Conservation (phyloP, 352 stramenopile species). For the Pythium diclinum region DNA sequence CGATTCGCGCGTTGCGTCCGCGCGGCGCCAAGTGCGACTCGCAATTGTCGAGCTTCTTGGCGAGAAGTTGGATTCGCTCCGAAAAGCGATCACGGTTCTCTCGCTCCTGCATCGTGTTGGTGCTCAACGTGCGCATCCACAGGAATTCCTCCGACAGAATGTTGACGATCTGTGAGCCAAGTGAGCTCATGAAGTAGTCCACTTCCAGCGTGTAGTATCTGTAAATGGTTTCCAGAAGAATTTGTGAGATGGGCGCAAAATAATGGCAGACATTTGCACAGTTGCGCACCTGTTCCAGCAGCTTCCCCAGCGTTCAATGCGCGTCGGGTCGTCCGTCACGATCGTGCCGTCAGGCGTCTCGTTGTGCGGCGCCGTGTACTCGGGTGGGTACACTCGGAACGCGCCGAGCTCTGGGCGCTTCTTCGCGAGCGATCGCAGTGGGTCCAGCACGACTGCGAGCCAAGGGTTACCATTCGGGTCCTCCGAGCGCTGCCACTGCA, state of each 20-base stretch:
- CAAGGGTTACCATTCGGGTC: slow-evolving; percentile 95
- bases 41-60: slow-evolving; percentile 80
- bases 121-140: slow-evolving; percentile 90
- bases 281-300: slow-evolving; percentile 86
- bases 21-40: slow-evolving; percentile 61
- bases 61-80: slow-evolving; percentile 84
- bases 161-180: slow-evolving; percentile 90
- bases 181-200: slow-evolving; percentile 96
- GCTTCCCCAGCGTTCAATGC: slow-evolving; percentile 96
- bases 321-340: slow-evolving; percentile 88
- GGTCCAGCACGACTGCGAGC: slow-evolving; percentile 98
- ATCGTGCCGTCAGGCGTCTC: slow-evolving; percentile 95
- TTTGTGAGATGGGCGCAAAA: not conserved
- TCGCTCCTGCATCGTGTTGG: slow-evolving; percentile 86
- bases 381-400: slow-evolving; percentile 97
- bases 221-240: not conserved
- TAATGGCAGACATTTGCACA: not conserved
- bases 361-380: slow-evolving; percentile 92
- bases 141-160: slow-evolving; percentile 93
- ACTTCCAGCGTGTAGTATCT: slow-evolving; percentile 94
- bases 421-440: slow-evolving; percentile 92
- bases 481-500: slow-evolving; percentile 97
- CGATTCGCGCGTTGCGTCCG: slow-evolving; percentile 65
- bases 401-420: slow-evolving; percentile 94
- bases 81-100: slow-evolving; percentile 90